These are phyloP conservation scores for Termitomyces sp. DNA, from an alignment of 768 basidiomycete species.

Conservation along the genomic window DNA sequence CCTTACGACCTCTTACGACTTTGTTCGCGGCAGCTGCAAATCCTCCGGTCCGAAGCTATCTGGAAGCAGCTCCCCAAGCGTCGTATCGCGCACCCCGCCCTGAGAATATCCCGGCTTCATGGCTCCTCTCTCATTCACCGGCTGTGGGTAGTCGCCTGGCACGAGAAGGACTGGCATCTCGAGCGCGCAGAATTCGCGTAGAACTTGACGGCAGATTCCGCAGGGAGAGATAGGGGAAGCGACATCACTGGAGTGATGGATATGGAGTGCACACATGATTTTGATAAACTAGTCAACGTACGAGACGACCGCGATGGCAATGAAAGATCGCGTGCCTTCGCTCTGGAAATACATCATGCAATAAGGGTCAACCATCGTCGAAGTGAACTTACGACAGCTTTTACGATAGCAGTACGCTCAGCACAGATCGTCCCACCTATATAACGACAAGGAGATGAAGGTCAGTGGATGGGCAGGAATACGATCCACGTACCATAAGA, in stretches of 20 bases:
- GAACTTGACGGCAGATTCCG: constrained; percentile 89
- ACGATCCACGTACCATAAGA: constrained; percentile 59
- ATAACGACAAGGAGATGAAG: not conserved
- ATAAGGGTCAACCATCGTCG: no score
- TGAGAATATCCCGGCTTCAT: constrained; percentile 36
- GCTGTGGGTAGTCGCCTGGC: constrained; percentile 54
- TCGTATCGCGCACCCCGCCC: constrained; percentile 57
- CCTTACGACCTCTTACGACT: not conserved
- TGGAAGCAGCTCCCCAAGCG: constrained; percentile 70
- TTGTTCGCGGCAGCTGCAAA: constrained; percentile 44
- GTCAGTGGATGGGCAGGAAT: not conserved
- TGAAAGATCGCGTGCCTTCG: constrained; percentile 66
- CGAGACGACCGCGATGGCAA: constrained; percentile 79
- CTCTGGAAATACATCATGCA: constrained; percentile 42
- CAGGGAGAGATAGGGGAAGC: constrained; percentile 71
- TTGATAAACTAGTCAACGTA: constrained; percentile 26
- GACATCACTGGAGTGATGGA: constrained; percentile 53
- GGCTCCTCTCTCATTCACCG: constrained; percentile 24
- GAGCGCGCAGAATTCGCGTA: constrained; percentile 78
- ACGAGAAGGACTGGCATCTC: constrained; percentile 71
- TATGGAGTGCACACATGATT: not conserved
- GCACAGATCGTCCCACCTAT: constrained; percentile 90
- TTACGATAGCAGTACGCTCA: constrained; percentile 92
- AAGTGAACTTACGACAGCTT: constrained; percentile 68
- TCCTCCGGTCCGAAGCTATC: constrained; percentile 88